Conservation (phyloP, 1,139 yeast species). For the Sugiyamaella castrensis region DNA sequence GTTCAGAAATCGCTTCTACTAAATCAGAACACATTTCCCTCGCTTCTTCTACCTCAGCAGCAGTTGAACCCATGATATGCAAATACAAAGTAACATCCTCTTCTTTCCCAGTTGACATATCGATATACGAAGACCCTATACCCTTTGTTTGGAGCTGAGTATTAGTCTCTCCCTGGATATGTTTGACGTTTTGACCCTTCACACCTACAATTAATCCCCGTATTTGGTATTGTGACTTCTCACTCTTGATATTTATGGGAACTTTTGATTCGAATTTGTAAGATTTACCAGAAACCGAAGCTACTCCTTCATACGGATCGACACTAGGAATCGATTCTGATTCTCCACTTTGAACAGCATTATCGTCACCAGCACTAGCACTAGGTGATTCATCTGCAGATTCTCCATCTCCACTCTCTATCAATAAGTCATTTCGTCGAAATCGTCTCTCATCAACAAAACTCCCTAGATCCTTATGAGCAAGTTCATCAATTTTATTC, state of each 20-base stretch:
- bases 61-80: conserved; percentile 33
- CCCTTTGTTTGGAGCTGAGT: conserved; percentile 40
- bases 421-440: conserved; percentile 21
- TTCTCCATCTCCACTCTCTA: conserved; percentile 7
- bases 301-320: background rate
- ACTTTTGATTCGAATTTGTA: conserved; percentile 32
- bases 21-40: conserved; percentile 36
- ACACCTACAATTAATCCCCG: conserved; percentile 39
- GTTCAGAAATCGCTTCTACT: conserved; percentile 34
- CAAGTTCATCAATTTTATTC: conserved; percentile 33
- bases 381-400: background rate
- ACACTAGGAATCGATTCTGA: background rate
- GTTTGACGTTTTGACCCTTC: conserved; percentile 41
- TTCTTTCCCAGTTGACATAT: conserved; percentile 35
- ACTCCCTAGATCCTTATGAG: conserved; percentile 35
- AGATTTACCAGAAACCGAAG: conserved; percentile 11
- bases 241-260: conserved; percentile 27
- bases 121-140: conserved; percentile 39
- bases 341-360: background rate
- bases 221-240: conserved; percentile 28
- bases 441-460: conserved; percentile 37
- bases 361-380: conserved; percentile 6
- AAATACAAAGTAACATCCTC: conserved; percentile 37
- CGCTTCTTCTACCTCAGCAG: conserved; percentile 33
- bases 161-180: conserved; percentile 38